phyloP scores from a whole-genome alignment of 352 stramenopile genomes.

The Globisporangium lucens region DNA sequence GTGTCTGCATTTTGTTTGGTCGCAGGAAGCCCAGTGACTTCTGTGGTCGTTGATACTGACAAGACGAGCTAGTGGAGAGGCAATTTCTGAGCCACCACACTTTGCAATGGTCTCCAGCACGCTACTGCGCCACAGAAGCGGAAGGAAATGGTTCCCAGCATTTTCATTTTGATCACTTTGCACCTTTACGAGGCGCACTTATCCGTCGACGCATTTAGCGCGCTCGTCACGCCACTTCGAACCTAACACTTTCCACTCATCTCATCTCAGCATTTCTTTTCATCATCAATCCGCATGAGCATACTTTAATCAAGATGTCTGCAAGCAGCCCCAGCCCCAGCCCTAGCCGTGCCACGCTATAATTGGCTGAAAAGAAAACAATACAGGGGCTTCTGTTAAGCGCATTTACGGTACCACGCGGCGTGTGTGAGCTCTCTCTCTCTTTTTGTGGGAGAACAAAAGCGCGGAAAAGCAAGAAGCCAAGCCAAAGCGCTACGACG shows the following conservation, averaged over 20 bases:
- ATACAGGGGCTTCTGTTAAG: neutral
- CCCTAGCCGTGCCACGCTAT: neutral
- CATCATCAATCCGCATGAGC: neutral
- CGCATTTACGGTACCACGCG: neutral
- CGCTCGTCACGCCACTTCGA: neutral
- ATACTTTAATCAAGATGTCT: too few species aligned
- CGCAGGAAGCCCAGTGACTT: too few species aligned
- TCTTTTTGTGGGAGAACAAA: slow-evolving; percentile 12
- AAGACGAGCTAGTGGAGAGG: too few species aligned
- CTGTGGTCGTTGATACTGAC: too few species aligned
- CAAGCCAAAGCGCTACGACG: neutral
- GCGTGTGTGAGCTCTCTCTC: neutral
- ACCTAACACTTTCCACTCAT: slow-evolving; percentile 2
- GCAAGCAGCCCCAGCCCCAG: too few species aligned
- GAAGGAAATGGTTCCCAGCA: too few species aligned
- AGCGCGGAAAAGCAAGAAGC: slow-evolving; percentile 13
- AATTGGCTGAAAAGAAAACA: neutral
- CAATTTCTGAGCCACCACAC: too few species aligned
- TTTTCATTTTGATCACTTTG: too few species aligned
- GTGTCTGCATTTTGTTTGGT: too few species aligned
- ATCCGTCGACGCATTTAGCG: neutral
- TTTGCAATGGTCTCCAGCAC: too few species aligned
- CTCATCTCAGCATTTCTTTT: slow-evolving; percentile 1
- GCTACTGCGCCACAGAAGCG: too few species aligned
- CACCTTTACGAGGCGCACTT: neutral